Conservation (phyloP, 768 basidiomycete genomes). For the Leccinum olivaceopallidum region DNA sequence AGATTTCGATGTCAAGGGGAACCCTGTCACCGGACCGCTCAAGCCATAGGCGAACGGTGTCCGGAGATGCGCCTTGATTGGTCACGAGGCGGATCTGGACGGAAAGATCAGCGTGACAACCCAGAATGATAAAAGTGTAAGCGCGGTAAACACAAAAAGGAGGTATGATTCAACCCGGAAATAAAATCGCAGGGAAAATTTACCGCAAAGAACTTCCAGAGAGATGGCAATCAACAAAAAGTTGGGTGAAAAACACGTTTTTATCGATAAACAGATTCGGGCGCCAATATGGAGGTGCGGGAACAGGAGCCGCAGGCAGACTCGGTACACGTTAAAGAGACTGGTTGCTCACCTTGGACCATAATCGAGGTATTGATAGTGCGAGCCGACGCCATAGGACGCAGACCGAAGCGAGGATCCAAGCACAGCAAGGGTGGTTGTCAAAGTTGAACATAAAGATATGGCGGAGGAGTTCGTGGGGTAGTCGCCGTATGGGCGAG, state of each 20-base stretch:
- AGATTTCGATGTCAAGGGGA: constrained; percentile 81
- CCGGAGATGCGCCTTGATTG: constrained; percentile 66
- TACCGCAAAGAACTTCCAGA: not conserved
- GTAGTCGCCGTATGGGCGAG: constrained; percentile 70
- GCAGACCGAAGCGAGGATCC: constrained; percentile 73
- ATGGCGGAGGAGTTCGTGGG: constrained; percentile 69
- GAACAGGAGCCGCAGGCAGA: constrained; percentile 6
- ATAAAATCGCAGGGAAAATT: not conserved
- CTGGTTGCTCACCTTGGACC: constrained; percentile 66
- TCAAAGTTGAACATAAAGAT: constrained; percentile 73
- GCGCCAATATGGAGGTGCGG: constrained; percentile 18
- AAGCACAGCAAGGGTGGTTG: constrained; percentile 70
- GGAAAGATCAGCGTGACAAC: constrained; percentile 2
- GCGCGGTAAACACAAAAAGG: constrained; percentile 4
- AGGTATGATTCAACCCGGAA: constrained; percentile 1
- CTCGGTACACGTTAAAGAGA: not conserved
- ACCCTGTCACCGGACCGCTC: constrained; percentile 72
- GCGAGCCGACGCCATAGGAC: constrained; percentile 64
- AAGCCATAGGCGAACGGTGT: constrained; percentile 81
- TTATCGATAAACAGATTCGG: constrained; percentile 15
- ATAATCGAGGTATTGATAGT: constrained; percentile 65
- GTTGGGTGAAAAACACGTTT: constrained; percentile 10
- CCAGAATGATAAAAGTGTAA: constrained; percentile 1
- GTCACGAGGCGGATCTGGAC: constrained; percentile 72
- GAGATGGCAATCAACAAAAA: not conserved